phyloP scores from a whole-genome alignment of 2,329 filamentous ascomycete species.

The Dactylellina drechsleri region DNA sequence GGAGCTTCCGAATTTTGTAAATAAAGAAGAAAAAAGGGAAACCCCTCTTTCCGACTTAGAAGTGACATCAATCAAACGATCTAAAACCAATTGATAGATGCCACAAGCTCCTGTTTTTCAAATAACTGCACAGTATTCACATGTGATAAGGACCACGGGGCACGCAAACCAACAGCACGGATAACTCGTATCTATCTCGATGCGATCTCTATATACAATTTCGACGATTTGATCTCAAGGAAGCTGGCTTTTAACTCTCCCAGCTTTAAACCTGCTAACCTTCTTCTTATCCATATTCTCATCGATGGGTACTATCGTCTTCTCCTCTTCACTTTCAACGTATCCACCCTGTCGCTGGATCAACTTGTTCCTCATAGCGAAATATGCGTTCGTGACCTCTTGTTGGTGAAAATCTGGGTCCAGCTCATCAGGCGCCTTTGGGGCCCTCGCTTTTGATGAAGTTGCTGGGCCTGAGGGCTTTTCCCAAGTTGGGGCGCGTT shows the following conservation, averaged over 20 bases:
- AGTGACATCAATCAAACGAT: slow-evolving; percentile 33
- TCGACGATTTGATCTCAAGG: background rate
- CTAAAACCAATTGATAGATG: background rate
- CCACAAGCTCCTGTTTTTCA: background rate
- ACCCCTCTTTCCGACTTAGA: background rate
- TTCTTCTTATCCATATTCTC: slow-evolving; percentile 73
- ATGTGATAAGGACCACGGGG: background rate
- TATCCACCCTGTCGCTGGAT: slow-evolving; percentile 87
- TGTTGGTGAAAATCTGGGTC: slow-evolving; percentile 78
- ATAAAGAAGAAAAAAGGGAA: slow-evolving; percentile 1
- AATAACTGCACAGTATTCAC: background rate
- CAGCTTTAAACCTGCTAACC: slow-evolving; percentile 79
- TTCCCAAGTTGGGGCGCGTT: slow-evolving; percentile 49
- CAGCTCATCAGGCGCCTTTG: slow-evolving; percentile 71
- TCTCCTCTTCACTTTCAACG: slow-evolving; percentile 74
- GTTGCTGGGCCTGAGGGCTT: background rate
- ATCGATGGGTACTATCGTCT: slow-evolving; percentile 73
- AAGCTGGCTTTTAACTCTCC: slow-evolving; percentile 65
- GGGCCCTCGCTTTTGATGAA: slow-evolving; percentile 66
- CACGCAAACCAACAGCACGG: background rate
- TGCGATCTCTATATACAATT: background rate
- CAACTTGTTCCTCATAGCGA: slow-evolving; percentile 81
- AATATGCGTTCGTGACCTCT: slow-evolving; percentile 84
- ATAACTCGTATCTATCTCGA: slow-evolving; percentile 6
- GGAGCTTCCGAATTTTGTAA: slow-evolving; percentile 25